Base-by-base conservation (phyloP, 768 basidiomycete species). In the Rossbeevera mucosa region DNA sequence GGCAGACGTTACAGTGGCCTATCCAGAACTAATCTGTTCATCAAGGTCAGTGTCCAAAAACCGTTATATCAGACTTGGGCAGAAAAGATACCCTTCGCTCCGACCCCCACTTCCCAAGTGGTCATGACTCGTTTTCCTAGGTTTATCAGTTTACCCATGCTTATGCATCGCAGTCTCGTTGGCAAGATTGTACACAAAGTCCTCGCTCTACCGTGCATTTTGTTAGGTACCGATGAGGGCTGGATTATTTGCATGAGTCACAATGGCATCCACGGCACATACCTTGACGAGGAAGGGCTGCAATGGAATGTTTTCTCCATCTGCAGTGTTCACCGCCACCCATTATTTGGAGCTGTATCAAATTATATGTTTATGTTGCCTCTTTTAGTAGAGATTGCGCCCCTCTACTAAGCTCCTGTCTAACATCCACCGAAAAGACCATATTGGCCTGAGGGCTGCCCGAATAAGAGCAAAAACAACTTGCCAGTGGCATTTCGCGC, bases 261-360 rank as follows among this genome's bases (percentile, higher is more conserved):
- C 62, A 57, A 82, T 76, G 7, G 73, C 71, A 52, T 82, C 81
- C 47, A 81, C 59, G 0, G 59, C 65, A 41, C 80, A 74, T 20
- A 69, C 69, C 33, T 72, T 65, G 44, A 79, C 72, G 12, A 81
- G 70, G 30, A 82, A 69, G 2, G 81, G 81, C 45, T 76, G 75
- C 16, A 80, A 26, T 4, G 80, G 78, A 31, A 80, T 64, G 46
- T 75, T 58, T 55, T 76, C 70, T 13, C 75, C 75, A 41, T 74
- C 67, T 51, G n/a, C n/a, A n/a, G n/a, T n/a, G n/a, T n/a, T 71
- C 69, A 7, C 76, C 76, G 22, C 76, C 76, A 46, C 77, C 74
- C 29, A 70, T n/a, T n/a, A n/a, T n/a, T n/a, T n/a, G n/a, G n/a
- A n/a, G n/a, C n/a, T n/a, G n/a, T n/a, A n/a, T n/a, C n/a, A n/a